Conservation (phyloP, 129 eudicot species). For the Escallonia herrerae region DNA sequence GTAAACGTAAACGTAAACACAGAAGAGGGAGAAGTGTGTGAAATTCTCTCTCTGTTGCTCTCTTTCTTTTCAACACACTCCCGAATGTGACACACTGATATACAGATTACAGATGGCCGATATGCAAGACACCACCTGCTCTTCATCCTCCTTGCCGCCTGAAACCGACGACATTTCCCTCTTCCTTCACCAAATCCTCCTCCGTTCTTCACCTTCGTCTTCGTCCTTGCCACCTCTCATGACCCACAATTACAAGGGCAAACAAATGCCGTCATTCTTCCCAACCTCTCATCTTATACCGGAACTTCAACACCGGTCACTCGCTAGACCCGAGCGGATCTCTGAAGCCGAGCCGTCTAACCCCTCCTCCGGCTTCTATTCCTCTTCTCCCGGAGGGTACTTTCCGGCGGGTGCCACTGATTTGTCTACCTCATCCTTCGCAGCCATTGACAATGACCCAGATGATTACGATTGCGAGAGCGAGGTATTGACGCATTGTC, state of each 20-base stretch:
- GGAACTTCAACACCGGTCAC: slow-evolving; percentile 13
- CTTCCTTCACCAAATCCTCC: slow-evolving; percentile 59
- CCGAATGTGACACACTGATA: not conserved
- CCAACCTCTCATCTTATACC: slow-evolving; percentile 10
- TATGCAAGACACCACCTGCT: slow-evolving; percentile 18
- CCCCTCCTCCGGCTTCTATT: slow-evolving; percentile 5
- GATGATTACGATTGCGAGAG: slow-evolving; percentile 68
- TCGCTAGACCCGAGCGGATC: slow-evolving; percentile 17
- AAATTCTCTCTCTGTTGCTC: too few species aligned
- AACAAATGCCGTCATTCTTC: slow-evolving; percentile 1
- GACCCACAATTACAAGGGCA: not conserved
- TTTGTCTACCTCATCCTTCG: slow-evolving; percentile 32
- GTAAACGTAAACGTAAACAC: too few species aligned
- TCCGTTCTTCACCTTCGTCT: slow-evolving; percentile 42
- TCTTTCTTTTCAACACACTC: not conserved
- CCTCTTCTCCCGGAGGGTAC: slow-evolving; percentile 14
- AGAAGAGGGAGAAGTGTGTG: not conserved
- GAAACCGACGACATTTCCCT: slow-evolving; percentile 64
- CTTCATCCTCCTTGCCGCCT: slow-evolving; percentile 27
- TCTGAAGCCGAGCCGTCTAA: slow-evolving; percentile 11
- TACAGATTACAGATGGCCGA: slow-evolving; percentile 29
- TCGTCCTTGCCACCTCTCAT: slow-evolving; percentile 1
- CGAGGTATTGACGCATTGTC: slow-evolving; percentile 38
- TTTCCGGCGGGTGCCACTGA: slow-evolving; percentile 13
- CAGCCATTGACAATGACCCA: slow-evolving; percentile 32